phyloP scores from a whole-genome alignment of 2,329 filamentous ascomycete genomes.

The Ampelomyces quisqualis region DNA sequence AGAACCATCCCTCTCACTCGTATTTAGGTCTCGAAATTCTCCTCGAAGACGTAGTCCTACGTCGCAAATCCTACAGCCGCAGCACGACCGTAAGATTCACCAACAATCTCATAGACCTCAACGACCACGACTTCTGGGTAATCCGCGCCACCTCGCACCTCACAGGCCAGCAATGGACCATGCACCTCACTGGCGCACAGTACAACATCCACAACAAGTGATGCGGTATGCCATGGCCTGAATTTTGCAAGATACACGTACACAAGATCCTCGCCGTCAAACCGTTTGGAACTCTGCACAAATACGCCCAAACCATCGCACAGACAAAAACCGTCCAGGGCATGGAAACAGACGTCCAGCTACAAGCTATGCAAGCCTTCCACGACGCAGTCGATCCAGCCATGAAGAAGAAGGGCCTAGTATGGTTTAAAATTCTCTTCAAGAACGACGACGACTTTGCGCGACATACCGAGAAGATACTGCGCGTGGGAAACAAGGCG shows the following conservation, averaged over 20 bases:
- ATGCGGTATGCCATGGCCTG: not conserved
- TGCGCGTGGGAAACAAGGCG: constrained; percentile 2
- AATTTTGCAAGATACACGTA: not conserved
- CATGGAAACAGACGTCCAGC: not conserved
- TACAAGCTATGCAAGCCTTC: constrained; percentile 3
- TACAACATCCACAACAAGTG: not conserved
- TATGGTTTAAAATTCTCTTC: constrained; percentile 1
- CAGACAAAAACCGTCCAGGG: constrained; percentile 3
- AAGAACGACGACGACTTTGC: constrained; percentile 2
- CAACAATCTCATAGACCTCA: not conserved
- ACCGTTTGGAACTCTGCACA: constrained; percentile 4
- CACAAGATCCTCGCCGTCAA: not conserved
- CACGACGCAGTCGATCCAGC: constrained; percentile 3
- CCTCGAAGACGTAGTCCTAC: constrained; percentile 7
- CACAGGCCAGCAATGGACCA: constrained; percentile 5
- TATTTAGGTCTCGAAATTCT: constrained; percentile 6
- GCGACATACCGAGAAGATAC: constrained; percentile 4
- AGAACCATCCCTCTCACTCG: not conserved
- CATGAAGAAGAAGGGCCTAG: constrained; percentile 4
- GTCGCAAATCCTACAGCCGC: not conserved
- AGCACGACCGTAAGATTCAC: not conserved
- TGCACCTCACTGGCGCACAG: constrained; percentile 6
- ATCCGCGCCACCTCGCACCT: constrained; percentile 3
- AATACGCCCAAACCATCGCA: not conserved
- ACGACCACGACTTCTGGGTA: constrained; percentile 4